phyloP scores from a whole-genome alignment of 305 asterid species.

The Euphrasia arctica region DNA sequence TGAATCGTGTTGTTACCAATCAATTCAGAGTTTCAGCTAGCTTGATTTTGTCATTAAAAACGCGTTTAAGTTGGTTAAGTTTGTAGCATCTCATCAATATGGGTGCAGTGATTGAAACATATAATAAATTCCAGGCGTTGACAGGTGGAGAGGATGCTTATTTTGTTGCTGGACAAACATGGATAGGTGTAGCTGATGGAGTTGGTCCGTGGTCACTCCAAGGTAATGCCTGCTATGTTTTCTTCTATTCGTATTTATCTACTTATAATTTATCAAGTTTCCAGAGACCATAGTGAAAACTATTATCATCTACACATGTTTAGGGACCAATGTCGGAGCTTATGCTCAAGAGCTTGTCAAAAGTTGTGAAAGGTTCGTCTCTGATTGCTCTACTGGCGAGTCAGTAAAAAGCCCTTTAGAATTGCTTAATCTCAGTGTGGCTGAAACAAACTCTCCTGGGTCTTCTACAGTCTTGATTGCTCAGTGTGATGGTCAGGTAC shows the following conservation, averaged over 20 bases:
- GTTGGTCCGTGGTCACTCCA: slow-evolving; percentile 78
- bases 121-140: slow-evolving; percentile 84
- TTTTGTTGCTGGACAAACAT: slow-evolving; percentile 57
- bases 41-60: not conserved
- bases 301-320: slow-evolving; percentile 15
- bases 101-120: slow-evolving; percentile 47
- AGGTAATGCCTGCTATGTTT: slow-evolving; percentile 40
- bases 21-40: slow-evolving; percentile 13
- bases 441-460: slow-evolving; percentile 56
- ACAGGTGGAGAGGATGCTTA: slow-evolving; percentile 98
- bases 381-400: slow-evolving; percentile 31
- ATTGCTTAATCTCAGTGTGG: slow-evolving; percentile 52
- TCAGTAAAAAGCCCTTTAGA: slow-evolving; percentile 41
- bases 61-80: slow-evolving; percentile 21
- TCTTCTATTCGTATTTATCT: not conserved
- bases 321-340: slow-evolving; percentile 69
- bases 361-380: slow-evolving; percentile 47
- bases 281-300: not conserved
- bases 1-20: not conserved
- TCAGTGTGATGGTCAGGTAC: slow-evolving; percentile 79
- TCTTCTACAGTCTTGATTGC: slow-evolving; percentile 71
- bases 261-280: not conserved
- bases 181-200: slow-evolving; percentile 97
- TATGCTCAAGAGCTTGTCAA: slow-evolving; percentile 68
- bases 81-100: slow-evolving; percentile 23